Evolutionary conservation across 73 alveolate genomes (phyloP).

Genomic region (Uronychia binucleata): DNA sequence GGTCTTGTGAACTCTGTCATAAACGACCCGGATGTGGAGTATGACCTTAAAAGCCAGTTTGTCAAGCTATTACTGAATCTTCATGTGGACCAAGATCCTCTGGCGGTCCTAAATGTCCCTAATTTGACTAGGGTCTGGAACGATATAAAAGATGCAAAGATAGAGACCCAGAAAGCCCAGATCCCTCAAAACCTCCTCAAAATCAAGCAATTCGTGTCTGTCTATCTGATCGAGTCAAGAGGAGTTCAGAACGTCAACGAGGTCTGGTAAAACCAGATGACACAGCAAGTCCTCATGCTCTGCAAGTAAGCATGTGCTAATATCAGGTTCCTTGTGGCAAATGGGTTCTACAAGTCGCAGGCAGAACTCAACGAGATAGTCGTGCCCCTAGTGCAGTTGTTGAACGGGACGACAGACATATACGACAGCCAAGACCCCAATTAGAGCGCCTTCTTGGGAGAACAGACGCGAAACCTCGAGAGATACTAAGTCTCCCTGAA

Average conservation of each 20-base stretch:
- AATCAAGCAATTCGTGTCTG: constrained; percentile 23
- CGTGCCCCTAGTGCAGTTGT: constrained; percentile 22
- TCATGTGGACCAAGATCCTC: constrained; percentile 26
- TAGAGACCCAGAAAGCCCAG: constrained; percentile 6
- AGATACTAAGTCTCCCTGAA: constrained; percentile 31
- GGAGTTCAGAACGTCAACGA: constrained; percentile 29
- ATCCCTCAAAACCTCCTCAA: constrained; percentile 13
- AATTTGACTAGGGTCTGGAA: constrained; percentile 36
- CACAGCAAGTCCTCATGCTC: constrained; percentile 27
- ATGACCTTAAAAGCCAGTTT: neutral
- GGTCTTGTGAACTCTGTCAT: no score
- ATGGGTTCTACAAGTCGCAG: constrained; percentile 52
- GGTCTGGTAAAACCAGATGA: constrained; percentile 20
- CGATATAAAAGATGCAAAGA: neutral
- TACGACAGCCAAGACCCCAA: no score
- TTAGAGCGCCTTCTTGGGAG: no score
- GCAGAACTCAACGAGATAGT: constrained; percentile 45
- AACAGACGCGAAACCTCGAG: constrained; percentile 21
- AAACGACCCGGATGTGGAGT: no score
- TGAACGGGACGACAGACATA: constrained; percentile 55
- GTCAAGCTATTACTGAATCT: neutral
- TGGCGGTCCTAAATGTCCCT: constrained; percentile 5
- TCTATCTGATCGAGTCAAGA: constrained; percentile 13
- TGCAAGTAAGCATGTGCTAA: no score
- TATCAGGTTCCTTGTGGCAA: constrained; percentile 45